Evolutionary conservation across 163 green algal genomes (phyloP), one percentile per base, ranked within the genome.

Genomic region (Coccomyxa subellipsoidea): DNA sequence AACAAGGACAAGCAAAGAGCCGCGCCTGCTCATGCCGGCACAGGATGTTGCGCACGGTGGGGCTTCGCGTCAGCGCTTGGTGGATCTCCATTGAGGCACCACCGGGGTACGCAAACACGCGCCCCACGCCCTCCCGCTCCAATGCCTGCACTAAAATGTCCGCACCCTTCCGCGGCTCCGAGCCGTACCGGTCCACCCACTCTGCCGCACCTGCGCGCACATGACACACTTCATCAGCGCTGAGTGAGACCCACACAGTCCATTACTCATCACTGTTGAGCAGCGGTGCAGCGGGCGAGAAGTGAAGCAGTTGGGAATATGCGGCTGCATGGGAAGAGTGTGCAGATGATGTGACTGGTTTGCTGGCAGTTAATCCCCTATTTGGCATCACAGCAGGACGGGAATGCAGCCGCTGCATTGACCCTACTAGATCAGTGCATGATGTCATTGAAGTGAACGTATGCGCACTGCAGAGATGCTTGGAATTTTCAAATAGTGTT

Each of bases 41-140:
- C 23, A 99, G 92, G 83, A 98, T 95, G 91, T 99, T 99, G 34
- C 85, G 81, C 69, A 99, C 95, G 39, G 76, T 91, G 32, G 91
- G 81, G 21, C 89, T 96, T 59, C 95, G 90, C 9, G 97, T 99
- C 6, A 99, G 91, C 0, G 97, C 96, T 90, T 99, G 97, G 87
- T 99, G 96, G 84, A 99, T 99, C 86, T 99, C 97, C 97, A 99
- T 98, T 15, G 93, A 98, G 6, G 95, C 95, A 34, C 97, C 97
- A 31, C 97, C 97, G 34, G 97, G 97, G 90, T 99, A 98, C 10
- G 94, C 95, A 92, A 98, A 98, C 79, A 98, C 66, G 84, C 12
- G 91, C 35, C 94, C 82, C 47, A 95, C 93, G 31, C 94, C 94
- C 88, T 99, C 95, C 29, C 96, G 86, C 86, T 98, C 96, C 78